Evolutionary conservation across 1,284 basidiomycete genomes (phyloP).

Genomic region (Ustilago shanxiensis): DNA sequence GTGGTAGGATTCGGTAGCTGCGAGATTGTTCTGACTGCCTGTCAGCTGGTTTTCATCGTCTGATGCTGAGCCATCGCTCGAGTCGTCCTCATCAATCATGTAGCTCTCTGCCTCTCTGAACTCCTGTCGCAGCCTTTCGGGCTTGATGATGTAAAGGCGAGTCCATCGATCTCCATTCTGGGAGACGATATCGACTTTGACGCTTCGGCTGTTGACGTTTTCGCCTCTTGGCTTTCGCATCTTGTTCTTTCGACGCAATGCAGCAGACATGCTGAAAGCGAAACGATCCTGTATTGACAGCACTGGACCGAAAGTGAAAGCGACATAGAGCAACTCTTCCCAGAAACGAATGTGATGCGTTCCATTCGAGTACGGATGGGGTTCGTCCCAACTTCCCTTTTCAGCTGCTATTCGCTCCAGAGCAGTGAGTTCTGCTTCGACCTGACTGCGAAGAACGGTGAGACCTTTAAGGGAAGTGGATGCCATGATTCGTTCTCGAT

Average conservation of each 20-base stretch:
- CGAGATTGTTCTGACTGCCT: slow-evolving; percentile 7
- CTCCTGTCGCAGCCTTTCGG: slow-evolving; percentile 47
- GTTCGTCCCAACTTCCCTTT: slow-evolving; percentile 33
- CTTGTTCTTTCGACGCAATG: slow-evolving; percentile 28
- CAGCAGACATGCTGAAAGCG: slow-evolving; percentile 34
- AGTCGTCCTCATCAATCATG: slow-evolving; percentile 32
- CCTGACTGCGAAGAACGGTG: slow-evolving; percentile 33
- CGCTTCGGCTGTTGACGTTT: slow-evolving; percentile 31
- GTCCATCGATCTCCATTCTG: slow-evolving; percentile 54
- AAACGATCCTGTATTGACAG: slow-evolving; percentile 43
- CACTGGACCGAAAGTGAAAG: slow-evolving; percentile 42
- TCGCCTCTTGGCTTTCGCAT: slow-evolving; percentile 16
- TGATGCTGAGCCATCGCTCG: slow-evolving; percentile 17
- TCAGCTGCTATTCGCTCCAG: slow-evolving; percentile 32
- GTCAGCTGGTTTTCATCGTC: slow-evolving; percentile 17
- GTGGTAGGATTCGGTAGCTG: slow-evolving; percentile 11
- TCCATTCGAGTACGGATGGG: slow-evolving; percentile 55
- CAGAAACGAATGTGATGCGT: slow-evolving; percentile 50
- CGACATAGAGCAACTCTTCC: slow-evolving; percentile 51
- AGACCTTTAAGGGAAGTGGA: slow-evolving; percentile 52
- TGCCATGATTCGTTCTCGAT: slow-evolving; percentile 30
- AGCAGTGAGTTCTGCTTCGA: slow-evolving; percentile 41
- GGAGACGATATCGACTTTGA: slow-evolving; percentile 58
- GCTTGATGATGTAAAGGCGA: slow-evolving; percentile 49
- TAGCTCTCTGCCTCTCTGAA: slow-evolving; percentile 61